Conservation (phyloP, 2,329 filamentous ascomycete species). For the Cercospora zeae-maydis region DNA sequence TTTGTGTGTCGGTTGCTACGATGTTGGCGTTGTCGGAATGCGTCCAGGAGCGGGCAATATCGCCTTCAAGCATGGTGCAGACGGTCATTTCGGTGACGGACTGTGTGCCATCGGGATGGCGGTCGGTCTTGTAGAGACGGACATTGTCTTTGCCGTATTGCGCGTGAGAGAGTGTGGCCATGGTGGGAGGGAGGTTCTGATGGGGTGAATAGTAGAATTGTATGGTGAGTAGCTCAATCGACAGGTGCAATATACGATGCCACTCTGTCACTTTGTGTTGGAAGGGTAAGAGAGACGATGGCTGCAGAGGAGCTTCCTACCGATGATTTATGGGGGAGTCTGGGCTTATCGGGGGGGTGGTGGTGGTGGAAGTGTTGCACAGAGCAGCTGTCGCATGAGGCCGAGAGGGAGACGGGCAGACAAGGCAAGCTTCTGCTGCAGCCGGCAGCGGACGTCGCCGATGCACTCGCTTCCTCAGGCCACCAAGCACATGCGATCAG, state of each 20-base stretch:
- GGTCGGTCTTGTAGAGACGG: slow-evolving; percentile 91
- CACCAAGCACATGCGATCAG: background rate
- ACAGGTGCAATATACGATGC: background rate
- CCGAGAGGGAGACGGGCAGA: background rate
- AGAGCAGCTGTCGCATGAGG: background rate
- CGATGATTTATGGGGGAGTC: slow-evolving; percentile 6
- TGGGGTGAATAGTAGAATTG: background rate
- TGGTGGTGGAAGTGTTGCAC: background rate
- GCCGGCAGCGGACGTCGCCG: slow-evolving; percentile 3
- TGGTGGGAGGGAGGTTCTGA: slow-evolving; percentile 27
- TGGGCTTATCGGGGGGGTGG: slow-evolving; percentile 9
- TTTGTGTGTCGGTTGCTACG: slow-evolving; percentile 95
- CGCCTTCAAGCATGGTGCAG: slow-evolving; percentile 85
- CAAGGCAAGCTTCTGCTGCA: background rate
- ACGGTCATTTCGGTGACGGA: slow-evolving; percentile 94
- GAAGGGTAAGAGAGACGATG: background rate
- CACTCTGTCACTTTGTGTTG: background rate
- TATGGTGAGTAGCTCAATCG: background rate
- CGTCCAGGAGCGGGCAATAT: slow-evolving; percentile 87
- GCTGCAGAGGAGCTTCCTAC: slow-evolving; percentile 4
- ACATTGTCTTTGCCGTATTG: slow-evolving; percentile 97
- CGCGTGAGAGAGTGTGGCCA: slow-evolving; percentile 54
- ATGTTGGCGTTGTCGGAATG: slow-evolving; percentile 89
- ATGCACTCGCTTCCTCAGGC: background rate
- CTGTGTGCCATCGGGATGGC: slow-evolving; percentile 73